Conservation (phyloP, 306 rosid species). For the Crotalaria pallida region DNA sequence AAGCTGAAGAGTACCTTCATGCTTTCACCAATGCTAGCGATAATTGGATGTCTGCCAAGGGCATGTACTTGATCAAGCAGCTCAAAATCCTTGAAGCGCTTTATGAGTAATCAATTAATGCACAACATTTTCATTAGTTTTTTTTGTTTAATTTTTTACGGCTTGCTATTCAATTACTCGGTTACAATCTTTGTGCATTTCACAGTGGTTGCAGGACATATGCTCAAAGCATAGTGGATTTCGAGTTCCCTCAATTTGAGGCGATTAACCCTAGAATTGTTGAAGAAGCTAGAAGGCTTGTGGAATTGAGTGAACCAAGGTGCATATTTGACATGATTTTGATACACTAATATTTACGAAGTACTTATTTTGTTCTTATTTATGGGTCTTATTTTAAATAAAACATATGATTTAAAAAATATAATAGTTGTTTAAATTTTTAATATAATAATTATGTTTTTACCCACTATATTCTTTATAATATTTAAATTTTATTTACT, state of each 20-base stretch:
- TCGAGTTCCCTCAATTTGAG: neutral
- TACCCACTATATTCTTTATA: no score
- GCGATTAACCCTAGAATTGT: neutral
- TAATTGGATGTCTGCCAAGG: neutral
- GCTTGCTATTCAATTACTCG: neutral
- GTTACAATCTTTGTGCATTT: neutral
- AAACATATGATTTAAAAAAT: no score
- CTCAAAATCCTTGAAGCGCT: constrained; percentile 15
- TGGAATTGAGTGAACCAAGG: neutral
- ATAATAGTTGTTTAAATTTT: no score
- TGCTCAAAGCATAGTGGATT: neutral
- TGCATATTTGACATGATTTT: neutral
- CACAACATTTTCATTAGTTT: neutral
- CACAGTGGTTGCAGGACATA: neutral
- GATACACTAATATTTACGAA: neutral
- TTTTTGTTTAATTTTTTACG: no score
- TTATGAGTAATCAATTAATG: neutral
- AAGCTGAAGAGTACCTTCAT: neutral
- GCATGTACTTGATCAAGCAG: constrained; percentile 10
- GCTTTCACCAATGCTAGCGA: constrained; percentile 22
- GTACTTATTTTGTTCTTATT: no score
- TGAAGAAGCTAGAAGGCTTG: neutral
- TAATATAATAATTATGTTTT: no score
- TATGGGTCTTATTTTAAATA: no score
- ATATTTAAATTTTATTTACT: no score